Evolutionary conservation across 352 stramenopile genomes (phyloP).

Genomic region (Pythium insidiosum): DNA sequence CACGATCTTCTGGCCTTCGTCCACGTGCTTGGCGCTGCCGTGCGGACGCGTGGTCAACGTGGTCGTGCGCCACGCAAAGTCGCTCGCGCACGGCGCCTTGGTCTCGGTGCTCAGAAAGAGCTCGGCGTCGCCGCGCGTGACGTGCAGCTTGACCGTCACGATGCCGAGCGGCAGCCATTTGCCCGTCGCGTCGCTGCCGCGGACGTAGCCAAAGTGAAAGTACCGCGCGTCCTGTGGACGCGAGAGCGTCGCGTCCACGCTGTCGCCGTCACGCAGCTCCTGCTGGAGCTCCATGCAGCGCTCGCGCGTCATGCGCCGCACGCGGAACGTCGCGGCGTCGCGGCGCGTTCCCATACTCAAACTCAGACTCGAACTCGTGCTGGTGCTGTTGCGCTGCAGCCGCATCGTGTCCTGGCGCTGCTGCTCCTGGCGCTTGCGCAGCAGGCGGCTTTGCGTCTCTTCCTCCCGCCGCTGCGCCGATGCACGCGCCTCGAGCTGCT

Average conservation of each 20-base stretch:
- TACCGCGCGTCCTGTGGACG: constrained; percentile 19
- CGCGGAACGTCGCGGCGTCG: constrained; percentile 25
- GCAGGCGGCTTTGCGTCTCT: not conserved
- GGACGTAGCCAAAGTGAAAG: constrained; percentile 52
- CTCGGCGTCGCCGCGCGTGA: constrained; percentile 35
- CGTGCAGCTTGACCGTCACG: constrained; percentile 50
- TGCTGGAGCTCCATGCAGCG: constrained; percentile 36
- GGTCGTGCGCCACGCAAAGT: constrained; percentile 57
- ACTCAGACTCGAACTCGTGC: not conserved
- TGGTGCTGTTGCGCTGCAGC: constrained; percentile 15
- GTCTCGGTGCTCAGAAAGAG: constrained; percentile 69
- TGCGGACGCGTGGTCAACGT: constrained; percentile 17
- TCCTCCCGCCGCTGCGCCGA: not conserved
- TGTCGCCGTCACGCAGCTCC: constrained; percentile 44
- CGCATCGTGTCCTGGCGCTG: constrained; percentile 33
- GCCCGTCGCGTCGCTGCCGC: constrained; percentile 17
- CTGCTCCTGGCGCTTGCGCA: constrained; percentile 43
- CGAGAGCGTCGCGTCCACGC: constrained; percentile 17
- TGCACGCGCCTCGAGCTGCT: not conserved
- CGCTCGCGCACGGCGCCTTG: constrained; percentile 42
- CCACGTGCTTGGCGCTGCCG: not conserved
- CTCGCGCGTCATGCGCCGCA: constrained; percentile 43
- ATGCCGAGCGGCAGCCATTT: constrained; percentile 20
- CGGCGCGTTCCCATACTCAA: not conserved
- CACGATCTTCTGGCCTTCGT: constrained; percentile 34